These are phyloP conservation scores for barley (Hordeum vulgare) DNA, from an alignment of 176 grass and related monocot genomes.

Conservation along the genomic window MorexV3_pseudomolecules_assembly NC_058519.1:15315949-15316448, in stretches of 20 bases:
- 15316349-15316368: not conserved
- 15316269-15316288: not conserved
- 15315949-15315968: not conserved
- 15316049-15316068: conserved; percentile 49
- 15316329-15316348: not conserved
- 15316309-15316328: not conserved
- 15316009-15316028: not conserved
- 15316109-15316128: conserved; percentile 65
- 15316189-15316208: not conserved
- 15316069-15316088: conserved; percentile 42
- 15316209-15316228: not conserved
- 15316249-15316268: not conserved
- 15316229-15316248: not conserved
- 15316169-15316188: conserved; percentile 11
- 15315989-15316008: not conserved
- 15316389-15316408: conserved; percentile 9
- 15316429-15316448: not conserved
- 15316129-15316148: conserved; percentile 32
- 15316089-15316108: conserved; percentile 79
- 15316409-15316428: conserved; percentile 14
- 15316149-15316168: conserved; percentile 14
- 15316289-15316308: not conserved
- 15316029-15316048: conserved; percentile 28
- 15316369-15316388: conserved; percentile 31
- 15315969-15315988: not conserved